Percentiles rank a stretch among this genome's conserved stretches.
phyloP scores from a whole-genome alignment of 805 yeast species.

The Yarrowia sp. region DNA sequence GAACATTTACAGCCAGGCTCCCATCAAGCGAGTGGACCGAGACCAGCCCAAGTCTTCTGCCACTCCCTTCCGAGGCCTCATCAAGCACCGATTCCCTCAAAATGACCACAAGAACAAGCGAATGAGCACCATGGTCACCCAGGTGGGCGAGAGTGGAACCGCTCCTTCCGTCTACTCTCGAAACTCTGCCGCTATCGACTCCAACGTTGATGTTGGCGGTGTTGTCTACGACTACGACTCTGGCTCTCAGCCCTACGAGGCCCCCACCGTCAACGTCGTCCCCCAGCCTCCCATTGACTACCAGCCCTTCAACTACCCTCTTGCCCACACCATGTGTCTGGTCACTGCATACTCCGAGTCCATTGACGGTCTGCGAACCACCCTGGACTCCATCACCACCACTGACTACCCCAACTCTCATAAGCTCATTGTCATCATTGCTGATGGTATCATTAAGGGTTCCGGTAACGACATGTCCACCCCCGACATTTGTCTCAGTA shows the following conservation, averaged over 20 bases:
- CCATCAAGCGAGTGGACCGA: slow-evolving; percentile 46
- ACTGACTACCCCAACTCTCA: slow-evolving; percentile 96
- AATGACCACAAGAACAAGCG: slow-evolving; percentile 11
- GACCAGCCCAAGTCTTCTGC: slow-evolving; percentile 26
- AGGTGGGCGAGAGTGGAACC: slow-evolving; percentile 26
- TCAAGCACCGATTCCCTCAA: slow-evolving; percentile 31
- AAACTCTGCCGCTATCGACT: slow-evolving; percentile 30
- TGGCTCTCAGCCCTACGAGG: slow-evolving; percentile 26
- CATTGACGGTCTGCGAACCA: slow-evolving; percentile 81
- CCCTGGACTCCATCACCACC: slow-evolving; percentile 91
- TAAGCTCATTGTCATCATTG: slow-evolving; percentile 79
- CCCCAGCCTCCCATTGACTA: slow-evolving; percentile 91
- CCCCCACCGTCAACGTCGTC: slow-evolving; percentile 65
- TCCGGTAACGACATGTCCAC: slow-evolving; percentile 88
- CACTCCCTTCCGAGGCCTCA: slow-evolving; percentile 31
- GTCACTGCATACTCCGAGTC: slow-evolving; percentile 97
- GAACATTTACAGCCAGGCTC: slow-evolving; percentile 54
- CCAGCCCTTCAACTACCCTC: slow-evolving; percentile 85
- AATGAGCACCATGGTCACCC: slow-evolving; percentile 38
- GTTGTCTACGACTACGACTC: slow-evolving; percentile 24
- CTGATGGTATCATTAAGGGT: slow-evolving; percentile 96
- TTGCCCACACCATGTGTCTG: slow-evolving; percentile 73
- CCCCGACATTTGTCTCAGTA: slow-evolving; percentile 84
- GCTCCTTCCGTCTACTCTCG: slow-evolving; percentile 35
- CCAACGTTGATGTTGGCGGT: slow-evolving; percentile 31